Conservation (phyloP, 1,139 yeast genomes). For the Chernovozyma aurita region DNA sequence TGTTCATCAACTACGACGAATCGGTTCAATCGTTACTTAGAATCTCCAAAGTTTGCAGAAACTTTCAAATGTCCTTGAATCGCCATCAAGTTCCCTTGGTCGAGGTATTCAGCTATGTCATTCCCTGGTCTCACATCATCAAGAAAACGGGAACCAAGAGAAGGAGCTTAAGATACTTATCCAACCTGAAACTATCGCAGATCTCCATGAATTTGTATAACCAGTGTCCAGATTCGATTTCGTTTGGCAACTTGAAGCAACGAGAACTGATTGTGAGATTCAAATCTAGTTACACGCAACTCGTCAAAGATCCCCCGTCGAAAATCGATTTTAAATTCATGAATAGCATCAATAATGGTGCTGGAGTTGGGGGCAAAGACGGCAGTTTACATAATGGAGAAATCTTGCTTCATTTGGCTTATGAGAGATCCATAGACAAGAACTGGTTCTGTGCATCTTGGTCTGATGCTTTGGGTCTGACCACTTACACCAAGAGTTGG, state of each 20-base stretch:
- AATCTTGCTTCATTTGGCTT: conserved; percentile 77
- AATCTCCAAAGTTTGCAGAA: conserved; percentile 44
- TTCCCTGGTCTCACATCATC: conserved; percentile 51
- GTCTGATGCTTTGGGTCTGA: conserved; percentile 78
- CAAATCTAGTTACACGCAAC: conserved; percentile 20
- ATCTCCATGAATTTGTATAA: conserved; percentile 66
- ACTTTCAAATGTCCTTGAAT: conserved; percentile 40
- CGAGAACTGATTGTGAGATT: conserved; percentile 5
- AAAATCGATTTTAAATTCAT: conserved; percentile 50
- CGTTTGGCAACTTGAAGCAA: conserved; percentile 5
- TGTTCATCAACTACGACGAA: conserved; percentile 43
- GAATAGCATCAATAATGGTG: conserved; percentile 13
- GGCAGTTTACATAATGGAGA: conserved; percentile 46
- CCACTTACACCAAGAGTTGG: conserved; percentile 67
- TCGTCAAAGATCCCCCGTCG: conserved; percentile 44
- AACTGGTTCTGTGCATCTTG: conserved; percentile 87
- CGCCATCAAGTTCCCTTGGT: conserved; percentile 41
- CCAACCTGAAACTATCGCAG: conserved; percentile 44
- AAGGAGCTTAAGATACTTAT: conserved; percentile 38
- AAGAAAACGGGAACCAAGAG: conserved; percentile 32
- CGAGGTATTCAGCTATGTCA: conserved; percentile 47
- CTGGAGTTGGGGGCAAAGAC: conserved; percentile 2
- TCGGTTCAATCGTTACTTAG: conserved; percentile 43
- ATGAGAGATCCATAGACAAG: conserved; percentile 74
- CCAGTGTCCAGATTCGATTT: conserved; percentile 34